These are phyloP conservation scores for Colletotrichum australisinense DNA, from an alignment of 2,329 filamentous ascomycete genomes.

Conservation along the genomic window DNA sequence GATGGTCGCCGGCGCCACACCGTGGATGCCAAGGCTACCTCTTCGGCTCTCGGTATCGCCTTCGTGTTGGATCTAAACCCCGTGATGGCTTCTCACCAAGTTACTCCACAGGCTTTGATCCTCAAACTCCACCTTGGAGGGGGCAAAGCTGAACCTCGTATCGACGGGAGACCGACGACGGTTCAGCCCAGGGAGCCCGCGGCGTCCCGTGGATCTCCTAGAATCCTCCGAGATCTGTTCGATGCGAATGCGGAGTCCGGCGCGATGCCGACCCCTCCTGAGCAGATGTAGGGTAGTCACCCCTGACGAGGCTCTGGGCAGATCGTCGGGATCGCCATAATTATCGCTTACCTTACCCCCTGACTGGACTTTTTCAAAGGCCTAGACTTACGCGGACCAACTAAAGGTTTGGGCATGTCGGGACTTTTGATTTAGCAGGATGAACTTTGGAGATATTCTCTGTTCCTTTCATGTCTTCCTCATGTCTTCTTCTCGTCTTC, in stretches of 20 bases:
- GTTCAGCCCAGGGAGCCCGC: not conserved
- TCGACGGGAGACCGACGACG: not conserved
- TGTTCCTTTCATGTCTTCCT: not conserved
- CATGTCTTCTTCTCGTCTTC: too few relatives aligned
- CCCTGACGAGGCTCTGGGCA: not conserved
- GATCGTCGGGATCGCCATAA: not conserved
- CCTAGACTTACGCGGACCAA: not conserved
- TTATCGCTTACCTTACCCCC: not conserved
- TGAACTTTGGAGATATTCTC: not conserved
- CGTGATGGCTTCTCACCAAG: not conserved
- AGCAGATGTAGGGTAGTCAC: not conserved
- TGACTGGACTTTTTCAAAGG: not conserved
- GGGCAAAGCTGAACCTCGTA: not conserved
- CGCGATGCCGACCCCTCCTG: not conserved
- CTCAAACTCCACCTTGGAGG: not conserved
- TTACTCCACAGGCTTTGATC: not conserved
- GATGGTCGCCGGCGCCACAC: not conserved
- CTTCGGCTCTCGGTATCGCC: not conserved
- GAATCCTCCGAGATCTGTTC: not conserved
- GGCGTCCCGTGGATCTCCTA: not conserved
- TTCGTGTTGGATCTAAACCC: not conserved
- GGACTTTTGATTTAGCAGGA: not conserved
- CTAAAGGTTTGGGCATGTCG: not conserved
- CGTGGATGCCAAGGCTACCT: not conserved
- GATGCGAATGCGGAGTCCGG: not conserved